phyloP scores from a whole-genome alignment of 2,329 filamentous ascomycete genomes.

The Paramyrothecium roridum region DNA sequence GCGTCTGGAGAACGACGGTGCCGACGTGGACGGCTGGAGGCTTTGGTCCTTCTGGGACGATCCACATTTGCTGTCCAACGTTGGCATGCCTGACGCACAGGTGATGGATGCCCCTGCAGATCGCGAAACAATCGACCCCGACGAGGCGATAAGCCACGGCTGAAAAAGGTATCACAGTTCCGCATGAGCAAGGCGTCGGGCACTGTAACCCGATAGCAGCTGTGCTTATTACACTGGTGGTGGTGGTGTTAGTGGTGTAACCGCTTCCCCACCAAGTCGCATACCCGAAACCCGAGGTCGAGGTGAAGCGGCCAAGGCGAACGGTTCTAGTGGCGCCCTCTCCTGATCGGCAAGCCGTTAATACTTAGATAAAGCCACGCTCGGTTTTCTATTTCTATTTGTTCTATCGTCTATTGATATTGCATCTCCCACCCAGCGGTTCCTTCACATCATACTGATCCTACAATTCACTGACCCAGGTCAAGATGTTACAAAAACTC shows the following conservation, averaged over 20 bases:
- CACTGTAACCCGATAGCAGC: too few relatives aligned
- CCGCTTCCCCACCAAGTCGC: background rate
- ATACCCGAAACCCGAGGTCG: background rate
- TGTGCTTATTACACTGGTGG: too few relatives aligned
- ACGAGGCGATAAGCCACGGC: background rate
- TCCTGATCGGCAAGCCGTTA: too few relatives aligned
- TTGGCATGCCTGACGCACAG: conserved; percentile 3
- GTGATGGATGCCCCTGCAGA: background rate
- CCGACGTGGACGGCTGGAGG: conserved; percentile 18
- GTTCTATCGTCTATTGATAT: too few relatives aligned
- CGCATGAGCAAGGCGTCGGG: too few relatives aligned
- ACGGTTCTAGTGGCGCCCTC: background rate
- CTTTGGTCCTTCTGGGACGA: conserved; percentile 19
- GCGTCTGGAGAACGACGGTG: background rate
- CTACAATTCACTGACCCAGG: too few relatives aligned
- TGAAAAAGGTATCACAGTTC: too few relatives aligned
- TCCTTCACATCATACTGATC: too few relatives aligned
- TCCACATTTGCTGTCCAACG: conserved; percentile 18
- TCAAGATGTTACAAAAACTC: too few relatives aligned
- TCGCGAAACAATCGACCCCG: background rate
- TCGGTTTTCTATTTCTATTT: background rate
- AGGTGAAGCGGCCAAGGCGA: background rate
- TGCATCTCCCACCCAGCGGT: too few relatives aligned
- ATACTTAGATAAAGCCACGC: background rate
- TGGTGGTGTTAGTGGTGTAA: background rate